Conservation (phyloP, 768 basidiomycete genomes). For the Termitomyces bulborhizus region DNA sequence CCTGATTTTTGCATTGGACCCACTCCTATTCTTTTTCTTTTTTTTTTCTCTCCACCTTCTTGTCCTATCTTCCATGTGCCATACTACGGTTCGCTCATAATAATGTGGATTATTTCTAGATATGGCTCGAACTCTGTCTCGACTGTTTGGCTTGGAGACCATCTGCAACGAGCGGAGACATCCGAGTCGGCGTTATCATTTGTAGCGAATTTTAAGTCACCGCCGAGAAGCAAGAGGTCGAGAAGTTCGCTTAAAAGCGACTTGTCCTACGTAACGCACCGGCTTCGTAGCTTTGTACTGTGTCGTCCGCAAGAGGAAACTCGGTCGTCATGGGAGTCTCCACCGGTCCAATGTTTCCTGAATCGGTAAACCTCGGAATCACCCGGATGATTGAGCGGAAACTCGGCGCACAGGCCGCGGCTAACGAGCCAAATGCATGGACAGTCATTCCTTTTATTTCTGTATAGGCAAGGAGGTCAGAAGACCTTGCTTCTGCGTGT, state of each 20-base stretch:
- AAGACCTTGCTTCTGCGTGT: background rate
- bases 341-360: background rate
- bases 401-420: background rate
- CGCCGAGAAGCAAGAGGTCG: background rate
- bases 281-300: background rate
- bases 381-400: background rate
- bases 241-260: background rate
- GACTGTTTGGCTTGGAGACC: background rate
- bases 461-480: background rate
- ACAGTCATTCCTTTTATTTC: background rate
- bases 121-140: background rate
- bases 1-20: background rate
- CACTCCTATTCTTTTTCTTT: background rate
- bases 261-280: background rate
- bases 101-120: constrained; percentile 4
- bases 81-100: background rate
- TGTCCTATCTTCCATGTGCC: background rate
- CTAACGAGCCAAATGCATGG: background rate
- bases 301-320: background rate
- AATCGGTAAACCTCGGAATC: background rate
- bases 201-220: background rate
- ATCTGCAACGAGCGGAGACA: background rate
- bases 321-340: background rate
- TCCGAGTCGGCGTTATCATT: constrained; percentile 1
- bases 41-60: background rate